These are phyloP conservation scores for Mucor piriformis DNA, from an alignment of 371 early-diverging fungal species.

Conservation along the genomic window DNA sequence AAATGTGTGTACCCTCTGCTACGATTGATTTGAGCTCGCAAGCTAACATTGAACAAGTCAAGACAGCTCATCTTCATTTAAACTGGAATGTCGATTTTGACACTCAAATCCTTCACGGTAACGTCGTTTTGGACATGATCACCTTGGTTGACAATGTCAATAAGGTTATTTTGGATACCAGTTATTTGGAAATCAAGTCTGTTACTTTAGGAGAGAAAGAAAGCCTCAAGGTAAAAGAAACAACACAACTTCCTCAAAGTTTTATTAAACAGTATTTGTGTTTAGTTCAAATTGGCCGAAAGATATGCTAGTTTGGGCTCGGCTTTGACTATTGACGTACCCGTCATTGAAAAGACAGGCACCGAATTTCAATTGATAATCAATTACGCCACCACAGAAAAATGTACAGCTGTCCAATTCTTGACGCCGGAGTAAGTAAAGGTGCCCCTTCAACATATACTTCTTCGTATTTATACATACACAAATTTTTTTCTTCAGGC, in stretches of 20 bases:
- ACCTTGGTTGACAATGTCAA: slow-evolving; percentile 53
- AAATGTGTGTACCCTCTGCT: slow-evolving; percentile 21
- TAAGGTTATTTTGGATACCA: slow-evolving; percentile 81
- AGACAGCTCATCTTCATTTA: slow-evolving; percentile 78
- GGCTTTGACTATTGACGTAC: slow-evolving; percentile 69
- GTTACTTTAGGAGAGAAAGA: slow-evolving; percentile 41
- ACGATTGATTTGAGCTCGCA: slow-evolving; percentile 61
- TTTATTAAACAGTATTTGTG: not conserved
- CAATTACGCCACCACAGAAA: slow-evolving; percentile 80
- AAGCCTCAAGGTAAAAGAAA: slow-evolving; percentile 46
- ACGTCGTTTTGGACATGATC: slow-evolving; percentile 61
- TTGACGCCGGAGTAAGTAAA: slow-evolving; percentile 64
- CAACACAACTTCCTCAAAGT: not conserved
- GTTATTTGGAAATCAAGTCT: slow-evolving; percentile 59
- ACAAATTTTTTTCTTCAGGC: slow-evolving; percentile 53
- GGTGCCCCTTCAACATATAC: not conserved
- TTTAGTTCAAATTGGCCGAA: slow-evolving; percentile 57
- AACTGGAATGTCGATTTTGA: slow-evolving; percentile 80
- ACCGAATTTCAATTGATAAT: slow-evolving; percentile 60
- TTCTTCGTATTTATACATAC: not conserved
- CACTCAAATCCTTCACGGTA: slow-evolving; percentile 65
- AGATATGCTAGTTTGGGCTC: slow-evolving; percentile 74
- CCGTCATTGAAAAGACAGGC: slow-evolving; percentile 35
- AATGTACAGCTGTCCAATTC: slow-evolving; percentile 90
- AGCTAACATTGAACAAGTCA: slow-evolving; percentile 78